phyloP scores from a whole-genome alignment of 2,329 filamentous ascomycete genomes.

The Drechslerella stenobrocha region DNA sequence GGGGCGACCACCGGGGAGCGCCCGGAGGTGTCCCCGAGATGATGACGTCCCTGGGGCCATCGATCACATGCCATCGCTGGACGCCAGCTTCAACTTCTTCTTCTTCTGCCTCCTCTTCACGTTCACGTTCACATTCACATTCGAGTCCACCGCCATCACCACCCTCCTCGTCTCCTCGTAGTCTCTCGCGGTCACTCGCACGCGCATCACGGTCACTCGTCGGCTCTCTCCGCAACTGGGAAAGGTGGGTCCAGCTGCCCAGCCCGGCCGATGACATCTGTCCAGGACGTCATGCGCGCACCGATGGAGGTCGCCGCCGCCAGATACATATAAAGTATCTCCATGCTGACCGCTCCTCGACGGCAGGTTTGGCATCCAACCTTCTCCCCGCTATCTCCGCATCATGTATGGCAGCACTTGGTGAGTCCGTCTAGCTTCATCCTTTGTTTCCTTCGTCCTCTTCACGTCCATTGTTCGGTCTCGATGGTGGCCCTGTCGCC shows the following conservation, averaged over 20 bases:
- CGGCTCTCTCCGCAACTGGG: constrained; percentile 4
- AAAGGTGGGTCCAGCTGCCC: constrained; percentile 25
- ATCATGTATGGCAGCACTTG: constrained; percentile 49
- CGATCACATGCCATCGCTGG: too few species aligned
- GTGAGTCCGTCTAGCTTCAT: constrained; percentile 24
- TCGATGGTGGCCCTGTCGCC: constrained; percentile 1
- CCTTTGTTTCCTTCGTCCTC: neutral
- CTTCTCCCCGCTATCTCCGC: constrained; percentile 42
- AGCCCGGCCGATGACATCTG: too few species aligned
- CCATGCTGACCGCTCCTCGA: neutral
- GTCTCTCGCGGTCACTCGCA: too few species aligned
- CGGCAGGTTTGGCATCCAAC: constrained; percentile 34
- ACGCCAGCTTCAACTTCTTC: too few species aligned
- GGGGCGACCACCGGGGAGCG: too few species aligned
- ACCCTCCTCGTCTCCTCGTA: neutral
- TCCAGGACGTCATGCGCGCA: constrained; percentile 8
- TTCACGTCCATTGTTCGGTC: neutral
- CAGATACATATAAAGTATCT: neutral
- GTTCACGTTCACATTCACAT: too few species aligned
- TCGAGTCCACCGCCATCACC: too few species aligned
- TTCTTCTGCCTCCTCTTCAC: too few species aligned
- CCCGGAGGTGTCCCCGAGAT: too few species aligned
- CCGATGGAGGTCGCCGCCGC: too few species aligned
- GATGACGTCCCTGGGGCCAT: too few species aligned
- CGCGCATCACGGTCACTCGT: neutral